Evolutionary conservation across 164 flowering plant species (phyloP), one percentile per base, ranked within the genome.

Genomic region (Warburgia ugandensis): DNA sequence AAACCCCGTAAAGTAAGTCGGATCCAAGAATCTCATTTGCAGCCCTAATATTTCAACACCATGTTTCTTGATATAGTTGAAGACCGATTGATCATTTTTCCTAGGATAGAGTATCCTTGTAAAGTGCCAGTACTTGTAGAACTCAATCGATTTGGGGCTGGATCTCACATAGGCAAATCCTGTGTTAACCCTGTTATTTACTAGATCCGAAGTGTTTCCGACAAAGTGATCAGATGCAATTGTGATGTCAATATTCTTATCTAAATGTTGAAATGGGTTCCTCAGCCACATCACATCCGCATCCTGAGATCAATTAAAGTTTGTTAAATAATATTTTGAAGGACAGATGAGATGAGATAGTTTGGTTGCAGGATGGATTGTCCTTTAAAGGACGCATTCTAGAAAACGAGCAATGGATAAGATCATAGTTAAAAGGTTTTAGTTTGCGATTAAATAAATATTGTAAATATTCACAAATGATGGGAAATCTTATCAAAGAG

Each of bases 231-330:
- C 62, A 5, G 67, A 59, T 1, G 77, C 63, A 27, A 64, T 59
- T 0, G 37, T 28, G 10, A 76, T 6, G n/a, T 65, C 68, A 3
- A 11, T 25, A 1, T 1, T 5, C 4, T 23, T 2, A 17, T 16
- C 1, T 4, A 73, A 42, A 2, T 62, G 45, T 6, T 22, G 33
- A 28, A 73, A 43, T 29, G 75, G 78, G 12, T 62, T 52, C 39
- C 71, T 64, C 3, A 74, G 29, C 76, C 78, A 77, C 78, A 71
- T 60, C 12, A 73, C 58, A 41, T 75, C 80, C 28, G 68, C 67
- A 51, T 72, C 72, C 80, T 75, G 73, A 53, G 58, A 48, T 16
- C 2, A 13, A 13, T 11, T n/a, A 42, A 22, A 42, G 20, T 1
- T 2, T 13, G 20, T 3, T 20, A 42, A 42, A 2, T 42, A 2